Percentiles rank a stretch among this genome's conserved stretches.
Conservation (phyloP, 306 rosid species). For the Cyclanthera cordifolia region DNA sequence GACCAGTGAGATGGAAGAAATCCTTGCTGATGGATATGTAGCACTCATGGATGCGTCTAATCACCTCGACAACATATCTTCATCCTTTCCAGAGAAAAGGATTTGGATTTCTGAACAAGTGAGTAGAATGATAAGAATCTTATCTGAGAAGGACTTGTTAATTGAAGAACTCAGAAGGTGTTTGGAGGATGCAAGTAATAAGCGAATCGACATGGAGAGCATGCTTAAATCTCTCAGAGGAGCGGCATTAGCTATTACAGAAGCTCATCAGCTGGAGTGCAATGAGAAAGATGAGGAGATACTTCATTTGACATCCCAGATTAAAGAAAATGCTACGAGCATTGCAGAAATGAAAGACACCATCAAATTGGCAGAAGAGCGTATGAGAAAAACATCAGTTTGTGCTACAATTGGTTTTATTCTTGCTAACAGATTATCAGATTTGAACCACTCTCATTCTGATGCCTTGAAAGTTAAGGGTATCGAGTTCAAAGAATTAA, state of each 20-base stretch:
- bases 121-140: constrained; percentile 41
- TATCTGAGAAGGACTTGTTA: constrained; percentile 66
- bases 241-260: constrained; percentile 65
- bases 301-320: constrained; percentile 31
- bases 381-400: constrained; percentile 36
- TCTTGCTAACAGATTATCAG: constrained; percentile 60
- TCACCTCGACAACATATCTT: constrained; percentile 46
- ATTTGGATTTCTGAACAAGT: constrained; percentile 90
- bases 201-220: constrained; percentile 62
- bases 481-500: constrained; percentile 36
- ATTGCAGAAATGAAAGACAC: constrained; percentile 35
- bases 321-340: constrained; percentile 33
- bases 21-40: constrained; percentile 58
- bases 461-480: constrained; percentile 37
- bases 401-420: constrained; percentile 73
- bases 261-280: constrained; percentile 73
- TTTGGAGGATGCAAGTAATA: constrained; percentile 81
- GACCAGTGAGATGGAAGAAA: constrained; percentile 65
- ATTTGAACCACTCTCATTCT: constrained; percentile 34
- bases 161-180: constrained; percentile 66
- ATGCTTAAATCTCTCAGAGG: constrained; percentile 86
- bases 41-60: constrained; percentile 57
- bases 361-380: constrained; percentile 42
- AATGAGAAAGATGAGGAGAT: constrained; percentile 51
- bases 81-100: constrained; percentile 71